Evolutionary conservation across 164 flowering plant genomes (phyloP).

Genomic region (Euptelea pleiosperma): DNA sequence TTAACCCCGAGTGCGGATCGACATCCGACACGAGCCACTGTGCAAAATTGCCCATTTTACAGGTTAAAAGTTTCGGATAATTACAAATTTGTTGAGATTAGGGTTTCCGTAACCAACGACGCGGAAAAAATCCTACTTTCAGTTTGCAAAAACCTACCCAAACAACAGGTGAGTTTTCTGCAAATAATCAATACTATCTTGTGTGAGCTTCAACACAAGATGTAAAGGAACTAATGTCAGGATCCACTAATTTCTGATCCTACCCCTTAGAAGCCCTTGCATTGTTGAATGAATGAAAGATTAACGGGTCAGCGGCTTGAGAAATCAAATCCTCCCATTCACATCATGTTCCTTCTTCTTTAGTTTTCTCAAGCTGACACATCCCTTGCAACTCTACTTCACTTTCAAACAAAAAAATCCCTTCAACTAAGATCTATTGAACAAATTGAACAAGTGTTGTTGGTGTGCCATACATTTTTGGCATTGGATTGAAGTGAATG

Average conservation of each 20-base stretch:
- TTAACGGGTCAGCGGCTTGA: constrained; percentile 51
- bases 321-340: constrained; percentile 75
- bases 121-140: too few relatives aligned
- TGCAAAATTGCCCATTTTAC: too few relatives aligned
- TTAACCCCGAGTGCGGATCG: too few relatives aligned
- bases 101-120: too few relatives aligned
- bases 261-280: constrained; percentile 38
- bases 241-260: constrained; percentile 32
- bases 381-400: constrained; percentile 25
- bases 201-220: constrained; percentile 25
- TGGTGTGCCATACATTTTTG: constrained; percentile 24
- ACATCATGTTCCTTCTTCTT: constrained; percentile 41
- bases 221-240: constrained; percentile 20
- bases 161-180: constrained; percentile 17
- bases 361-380: constrained; percentile 30
- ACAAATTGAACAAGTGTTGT: constrained; percentile 25
- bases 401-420: constrained; percentile 19
- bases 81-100: too few relatives aligned
- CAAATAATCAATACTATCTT: constrained; percentile 20
- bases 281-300: constrained; percentile 56
- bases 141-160: constrained; percentile 14
- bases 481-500: constrained; percentile 1
- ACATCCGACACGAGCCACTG: too few relatives aligned
- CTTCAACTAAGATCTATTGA: constrained; percentile 26
- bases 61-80: too few relatives aligned